Conservation (phyloP, 2,329 filamentous ascomycete genomes). For the Trichoderma endophyticum region DNA sequence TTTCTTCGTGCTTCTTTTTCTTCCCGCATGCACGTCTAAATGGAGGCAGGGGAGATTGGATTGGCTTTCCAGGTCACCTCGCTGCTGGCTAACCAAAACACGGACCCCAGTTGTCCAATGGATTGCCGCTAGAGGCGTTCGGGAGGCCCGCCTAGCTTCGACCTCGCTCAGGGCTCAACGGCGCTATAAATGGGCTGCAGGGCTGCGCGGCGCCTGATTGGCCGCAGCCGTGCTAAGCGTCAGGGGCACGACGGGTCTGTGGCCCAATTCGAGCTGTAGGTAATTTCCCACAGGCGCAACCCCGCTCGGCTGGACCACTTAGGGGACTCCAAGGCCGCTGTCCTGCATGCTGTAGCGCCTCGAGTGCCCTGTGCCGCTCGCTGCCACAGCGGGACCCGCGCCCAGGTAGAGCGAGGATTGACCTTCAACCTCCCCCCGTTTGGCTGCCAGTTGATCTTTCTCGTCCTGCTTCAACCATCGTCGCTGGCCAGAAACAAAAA, state of each 20-base stretch:
- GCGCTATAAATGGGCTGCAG: conserved; percentile 8
- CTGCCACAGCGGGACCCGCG: conserved; percentile 5
- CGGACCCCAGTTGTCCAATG: not conserved
- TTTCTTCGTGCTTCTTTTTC: not conserved
- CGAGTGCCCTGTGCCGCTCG: not conserved
- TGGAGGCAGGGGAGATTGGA: not conserved
- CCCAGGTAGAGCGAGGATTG: not conserved
- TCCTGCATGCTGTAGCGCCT: conserved; percentile 16
- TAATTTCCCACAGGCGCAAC: conserved; percentile 14
- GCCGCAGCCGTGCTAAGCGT: conserved; percentile 2
- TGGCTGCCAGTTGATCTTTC: not conserved
- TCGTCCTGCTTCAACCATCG: conserved; percentile 15
- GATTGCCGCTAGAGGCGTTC: not conserved
- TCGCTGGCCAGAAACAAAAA: conserved; percentile 19
- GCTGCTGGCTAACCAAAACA: not conserved
- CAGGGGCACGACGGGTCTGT: conserved; percentile 6
- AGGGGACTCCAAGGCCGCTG: conserved; percentile 9
- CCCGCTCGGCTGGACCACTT: conserved; percentile 8
- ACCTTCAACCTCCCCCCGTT: not conserved
- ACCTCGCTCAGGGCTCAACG: not conserved
- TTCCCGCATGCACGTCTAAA: not conserved
- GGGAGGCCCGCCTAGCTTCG: not conserved
- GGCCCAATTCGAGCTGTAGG: conserved; percentile 3
- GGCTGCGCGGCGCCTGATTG: conserved; percentile 8
- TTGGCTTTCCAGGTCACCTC: not conserved